phyloP scores from a whole-genome alignment of 208 protist species.

The Novymonas esmeraldas region DNA sequence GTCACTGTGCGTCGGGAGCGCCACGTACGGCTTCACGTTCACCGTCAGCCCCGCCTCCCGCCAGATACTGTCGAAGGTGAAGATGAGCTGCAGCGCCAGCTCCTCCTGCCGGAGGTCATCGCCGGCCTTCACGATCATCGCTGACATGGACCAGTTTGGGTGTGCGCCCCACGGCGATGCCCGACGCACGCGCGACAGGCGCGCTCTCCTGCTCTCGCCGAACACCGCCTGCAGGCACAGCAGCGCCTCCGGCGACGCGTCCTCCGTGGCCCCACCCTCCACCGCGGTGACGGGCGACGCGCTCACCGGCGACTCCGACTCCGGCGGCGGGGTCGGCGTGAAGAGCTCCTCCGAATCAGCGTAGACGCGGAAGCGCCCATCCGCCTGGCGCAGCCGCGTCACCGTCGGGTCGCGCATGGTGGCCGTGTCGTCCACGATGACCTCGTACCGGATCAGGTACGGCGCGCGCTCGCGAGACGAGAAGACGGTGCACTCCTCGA shows the following conservation, averaged over 20 bases:
- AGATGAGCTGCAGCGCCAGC: conserved; percentile 93
- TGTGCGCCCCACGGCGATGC: conserved; percentile 80
- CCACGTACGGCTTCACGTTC: conserved; percentile 75
- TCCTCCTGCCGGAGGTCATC: conserved; percentile 95
- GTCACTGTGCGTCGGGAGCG: conserved; percentile 75
- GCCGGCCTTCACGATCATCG: conserved; percentile 92
- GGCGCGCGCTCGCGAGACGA: conserved; percentile 87
- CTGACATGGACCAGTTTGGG: conserved; percentile 83
- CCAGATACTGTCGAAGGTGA: conserved; percentile 86
- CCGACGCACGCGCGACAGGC: conserved; percentile 51
- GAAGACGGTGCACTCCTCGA: conserved; percentile 91
- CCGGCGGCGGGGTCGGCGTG: conserved; percentile 14
- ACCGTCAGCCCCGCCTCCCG: conserved; percentile 84
- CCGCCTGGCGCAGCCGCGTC: conserved; percentile 58
- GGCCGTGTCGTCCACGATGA: conserved; percentile 85
- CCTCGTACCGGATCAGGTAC: conserved; percentile 85
- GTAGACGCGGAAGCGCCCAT: conserved; percentile 64
- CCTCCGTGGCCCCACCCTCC: conserved; percentile 8
- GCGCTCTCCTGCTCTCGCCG: conserved; percentile 62
- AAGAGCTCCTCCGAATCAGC: conserved; percentile 56
- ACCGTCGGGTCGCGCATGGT: conserved; percentile 77
- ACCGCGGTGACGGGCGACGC: not conserved
- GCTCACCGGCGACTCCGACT: conserved; percentile 1
- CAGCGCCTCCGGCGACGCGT: conserved; percentile 26
- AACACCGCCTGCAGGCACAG: conserved; percentile 55